Evolutionary conservation across 164 flowering plant genomes (phyloP).

Genomic region (Tetracentron sinense): DNA sequence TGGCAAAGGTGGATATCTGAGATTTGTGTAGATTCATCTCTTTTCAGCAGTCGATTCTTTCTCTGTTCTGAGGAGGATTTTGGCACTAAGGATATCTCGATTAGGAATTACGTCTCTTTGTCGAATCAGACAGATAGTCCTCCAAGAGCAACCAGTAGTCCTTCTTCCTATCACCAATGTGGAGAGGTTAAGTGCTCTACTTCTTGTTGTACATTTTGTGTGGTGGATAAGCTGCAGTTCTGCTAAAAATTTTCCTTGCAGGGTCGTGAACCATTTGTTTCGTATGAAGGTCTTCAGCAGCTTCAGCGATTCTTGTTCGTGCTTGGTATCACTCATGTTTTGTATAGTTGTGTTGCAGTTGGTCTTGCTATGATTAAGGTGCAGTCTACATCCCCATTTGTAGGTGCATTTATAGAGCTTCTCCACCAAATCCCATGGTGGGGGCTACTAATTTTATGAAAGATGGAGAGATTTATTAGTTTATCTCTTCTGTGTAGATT

Average conservation of each 20-base stretch:
- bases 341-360: slow-evolving; percentile 70
- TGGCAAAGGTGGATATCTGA: slow-evolving; percentile 74
- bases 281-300: slow-evolving; percentile 86
- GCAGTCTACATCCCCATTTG: neutral
- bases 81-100: slow-evolving; percentile 20
- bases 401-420: neutral
- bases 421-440: neutral
- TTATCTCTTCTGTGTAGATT: slow-evolving; percentile 41
- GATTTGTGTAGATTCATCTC: slow-evolving; percentile 81
- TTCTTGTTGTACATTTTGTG: neutral
- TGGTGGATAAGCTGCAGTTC: neutral
- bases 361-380: slow-evolving; percentile 28
- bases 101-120: slow-evolving; percentile 17
- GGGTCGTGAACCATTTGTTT: slow-evolving; percentile 94
- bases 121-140: slow-evolving; percentile 36
- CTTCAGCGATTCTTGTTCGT: slow-evolving; percentile 88
- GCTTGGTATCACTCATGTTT: slow-evolving; percentile 88
- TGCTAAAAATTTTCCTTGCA: slow-evolving; percentile 20
- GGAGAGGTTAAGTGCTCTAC: slow-evolving; percentile 47
- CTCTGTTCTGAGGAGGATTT: slow-evolving; percentile 60
- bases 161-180: slow-evolving; percentile 39
- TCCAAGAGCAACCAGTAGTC: slow-evolving; percentile 27
- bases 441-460: neutral
- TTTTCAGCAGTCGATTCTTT: slow-evolving; percentile 68
- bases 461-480: neutral